Evolutionary conservation across 1,139 yeast genomes (phyloP).

Genomic region (Taphrina flavorubra): DNA sequence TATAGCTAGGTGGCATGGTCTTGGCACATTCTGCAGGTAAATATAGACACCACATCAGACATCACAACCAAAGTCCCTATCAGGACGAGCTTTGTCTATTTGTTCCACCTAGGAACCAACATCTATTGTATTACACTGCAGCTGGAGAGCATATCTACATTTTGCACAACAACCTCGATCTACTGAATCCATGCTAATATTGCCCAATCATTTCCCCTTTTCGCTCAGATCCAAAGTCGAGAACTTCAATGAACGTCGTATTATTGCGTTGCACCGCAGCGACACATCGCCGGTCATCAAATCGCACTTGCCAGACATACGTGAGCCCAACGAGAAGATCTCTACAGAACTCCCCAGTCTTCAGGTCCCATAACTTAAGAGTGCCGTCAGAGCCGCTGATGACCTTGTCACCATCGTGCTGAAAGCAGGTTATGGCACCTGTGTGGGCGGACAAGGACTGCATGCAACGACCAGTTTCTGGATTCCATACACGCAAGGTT

Average conservation of each 20-base stretch:
- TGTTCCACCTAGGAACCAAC: too few species aligned
- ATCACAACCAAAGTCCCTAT: too few species aligned
- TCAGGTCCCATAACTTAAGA: slow-evolving; percentile 82
- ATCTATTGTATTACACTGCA: too few species aligned
- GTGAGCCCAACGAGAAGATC: slow-evolving; percentile 76
- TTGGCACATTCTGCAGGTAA: too few species aligned
- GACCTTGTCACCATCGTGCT: slow-evolving; percentile 81
- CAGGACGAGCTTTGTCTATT: too few species aligned
- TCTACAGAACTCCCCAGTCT: slow-evolving; percentile 74
- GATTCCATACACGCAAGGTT: slow-evolving; percentile 90
- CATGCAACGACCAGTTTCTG: slow-evolving; percentile 70
- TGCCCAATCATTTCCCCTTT: neutral
- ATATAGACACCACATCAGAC: too few species aligned
- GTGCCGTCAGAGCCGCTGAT: slow-evolving; percentile 88
- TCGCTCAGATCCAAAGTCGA: slow-evolving; percentile 65
- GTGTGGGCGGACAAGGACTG: slow-evolving; percentile 82
- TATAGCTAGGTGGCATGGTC: too few species aligned
- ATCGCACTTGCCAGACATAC: slow-evolving; percentile 92
- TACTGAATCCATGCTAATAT: too few species aligned
- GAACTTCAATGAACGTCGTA: slow-evolving; percentile 74
- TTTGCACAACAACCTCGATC: too few species aligned
- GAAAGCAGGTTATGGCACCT: slow-evolving; percentile 91
- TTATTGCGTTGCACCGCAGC: slow-evolving; percentile 87
- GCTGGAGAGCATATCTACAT: too few species aligned
- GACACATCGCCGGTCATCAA: slow-evolving; percentile 81